phyloP scores from a whole-genome alignment of 1,139 yeast genomes.

The Hyphopichia buzzinii region DNA sequence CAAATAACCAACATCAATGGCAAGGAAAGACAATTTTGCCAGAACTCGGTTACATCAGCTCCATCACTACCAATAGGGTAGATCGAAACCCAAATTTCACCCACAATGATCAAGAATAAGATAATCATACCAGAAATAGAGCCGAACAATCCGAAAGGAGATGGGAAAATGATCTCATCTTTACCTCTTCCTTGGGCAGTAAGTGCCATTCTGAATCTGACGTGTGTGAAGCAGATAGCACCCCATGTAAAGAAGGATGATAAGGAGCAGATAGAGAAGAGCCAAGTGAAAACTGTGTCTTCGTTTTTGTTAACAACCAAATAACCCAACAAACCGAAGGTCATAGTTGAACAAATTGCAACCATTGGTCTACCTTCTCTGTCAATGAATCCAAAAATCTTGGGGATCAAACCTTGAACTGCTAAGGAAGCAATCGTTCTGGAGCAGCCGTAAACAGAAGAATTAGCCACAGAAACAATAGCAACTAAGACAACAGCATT shows the following conservation, averaged over 20 bases:
- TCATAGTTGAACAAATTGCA: conserved; percentile 47
- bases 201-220: conserved; percentile 41
- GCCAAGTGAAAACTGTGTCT: conserved; percentile 57
- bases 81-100: conserved; percentile 48
- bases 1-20: conserved; percentile 44
- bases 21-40: conserved; percentile 48
- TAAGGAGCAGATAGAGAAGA: conserved; percentile 64
- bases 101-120: conserved; percentile 40
- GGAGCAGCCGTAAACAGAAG: conserved; percentile 55
- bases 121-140: conserved; percentile 44
- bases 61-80: conserved; percentile 35
- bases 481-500: conserved; percentile 53
- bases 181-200: conserved; percentile 31
- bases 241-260: conserved; percentile 57
- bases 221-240: conserved; percentile 36
- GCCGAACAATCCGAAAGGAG: conserved; percentile 50
- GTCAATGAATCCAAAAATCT: conserved; percentile 51
- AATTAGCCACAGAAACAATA: conserved; percentile 53
- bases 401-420: conserved; percentile 47
- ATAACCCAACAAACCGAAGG: conserved; percentile 63
- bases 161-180: conserved; percentile 47
- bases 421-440: conserved; percentile 56
- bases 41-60: conserved; percentile 34
- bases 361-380: conserved; percentile 56
- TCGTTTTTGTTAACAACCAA: conserved; percentile 52